These are phyloP conservation scores for Phycomyces nitens DNA, from an alignment of 192 early-diverging fungal genomes.

Conservation along the genomic window DNA sequence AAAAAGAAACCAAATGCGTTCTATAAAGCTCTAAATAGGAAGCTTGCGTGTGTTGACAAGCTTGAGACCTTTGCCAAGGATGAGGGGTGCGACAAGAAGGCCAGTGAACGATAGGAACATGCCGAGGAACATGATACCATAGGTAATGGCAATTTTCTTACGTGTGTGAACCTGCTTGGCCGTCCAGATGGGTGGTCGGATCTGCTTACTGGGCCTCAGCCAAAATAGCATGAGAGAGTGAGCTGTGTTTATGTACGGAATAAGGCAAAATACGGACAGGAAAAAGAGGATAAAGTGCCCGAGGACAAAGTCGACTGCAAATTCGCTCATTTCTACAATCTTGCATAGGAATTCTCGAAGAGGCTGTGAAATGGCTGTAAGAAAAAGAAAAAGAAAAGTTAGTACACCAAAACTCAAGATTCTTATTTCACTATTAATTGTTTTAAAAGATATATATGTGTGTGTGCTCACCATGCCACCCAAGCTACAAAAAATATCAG, in stretches of 20 bases:
- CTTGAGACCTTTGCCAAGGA: constrained; percentile 27
- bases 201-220: constrained; percentile 77
- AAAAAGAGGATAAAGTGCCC: constrained; percentile 77
- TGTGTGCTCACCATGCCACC: constrained; percentile 39
- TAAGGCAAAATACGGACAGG: constrained; percentile 64
- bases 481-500: constrained; percentile 35
- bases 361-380: constrained; percentile 61
- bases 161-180: constrained; percentile 60
- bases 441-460: no score
- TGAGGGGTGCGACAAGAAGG: constrained; percentile 60
- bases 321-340: constrained; percentile 79
- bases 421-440: background rate
- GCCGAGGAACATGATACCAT: constrained; percentile 64
- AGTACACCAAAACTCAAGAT: constrained; percentile 16
- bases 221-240: constrained; percentile 84
- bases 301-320: constrained; percentile 74
- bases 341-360: constrained; percentile 81
- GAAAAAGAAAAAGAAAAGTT: background rate
- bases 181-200: constrained; percentile 70
- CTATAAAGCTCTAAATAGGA: constrained; percentile 13
- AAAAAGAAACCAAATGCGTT: no score
- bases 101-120: constrained; percentile 61
- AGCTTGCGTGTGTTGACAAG: constrained; percentile 1
- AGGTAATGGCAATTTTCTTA: constrained; percentile 59
- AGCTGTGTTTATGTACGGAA: constrained; percentile 69